Evolutionary conservation across 78 protist genomes (phyloP).

Genomic region (Emiliania huxleyi): DNA sequence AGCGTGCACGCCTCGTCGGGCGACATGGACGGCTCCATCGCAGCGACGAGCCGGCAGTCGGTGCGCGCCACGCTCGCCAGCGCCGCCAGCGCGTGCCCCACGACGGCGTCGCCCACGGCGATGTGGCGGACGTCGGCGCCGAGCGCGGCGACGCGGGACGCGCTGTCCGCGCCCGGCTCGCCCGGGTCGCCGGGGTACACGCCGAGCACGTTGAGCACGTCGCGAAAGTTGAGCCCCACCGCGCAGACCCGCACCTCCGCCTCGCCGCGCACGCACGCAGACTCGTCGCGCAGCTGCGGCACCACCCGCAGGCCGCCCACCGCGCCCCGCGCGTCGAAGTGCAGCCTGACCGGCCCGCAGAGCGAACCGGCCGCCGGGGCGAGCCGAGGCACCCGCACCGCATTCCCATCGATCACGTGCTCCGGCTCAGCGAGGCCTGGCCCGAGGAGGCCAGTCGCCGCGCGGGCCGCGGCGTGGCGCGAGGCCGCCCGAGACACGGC

Average conservation of each 20-base stretch:
- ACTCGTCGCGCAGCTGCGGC: no score
- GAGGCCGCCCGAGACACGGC: no score
- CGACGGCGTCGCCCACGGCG: background rate
- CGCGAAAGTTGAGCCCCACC: no score
- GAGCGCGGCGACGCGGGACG: background rate
- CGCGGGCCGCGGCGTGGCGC: background rate
- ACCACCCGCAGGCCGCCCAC: background rate
- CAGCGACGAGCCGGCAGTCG: background rate
- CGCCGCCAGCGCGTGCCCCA: background rate
- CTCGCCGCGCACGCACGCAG: background rate
- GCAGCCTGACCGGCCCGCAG: background rate
- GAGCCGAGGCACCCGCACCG: background rate
- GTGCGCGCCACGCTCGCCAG: background rate
- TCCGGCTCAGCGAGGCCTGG: no score
- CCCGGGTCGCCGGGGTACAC: no score
- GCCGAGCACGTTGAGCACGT: no score
- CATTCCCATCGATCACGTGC: no score
- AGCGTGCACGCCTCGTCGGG: background rate
- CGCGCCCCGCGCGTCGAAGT: no score
- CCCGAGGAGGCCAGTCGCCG: no score
- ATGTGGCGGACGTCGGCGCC: background rate
- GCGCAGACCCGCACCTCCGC: no score
- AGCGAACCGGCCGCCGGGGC: background rate
- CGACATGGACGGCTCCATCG: background rate
- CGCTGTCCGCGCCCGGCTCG: background rate